Percentiles rank a stretch among this genome's conserved stretches.
Conservation (phyloP, 345 rosid genomes). For the Cardamine resedifolia region DNA sequence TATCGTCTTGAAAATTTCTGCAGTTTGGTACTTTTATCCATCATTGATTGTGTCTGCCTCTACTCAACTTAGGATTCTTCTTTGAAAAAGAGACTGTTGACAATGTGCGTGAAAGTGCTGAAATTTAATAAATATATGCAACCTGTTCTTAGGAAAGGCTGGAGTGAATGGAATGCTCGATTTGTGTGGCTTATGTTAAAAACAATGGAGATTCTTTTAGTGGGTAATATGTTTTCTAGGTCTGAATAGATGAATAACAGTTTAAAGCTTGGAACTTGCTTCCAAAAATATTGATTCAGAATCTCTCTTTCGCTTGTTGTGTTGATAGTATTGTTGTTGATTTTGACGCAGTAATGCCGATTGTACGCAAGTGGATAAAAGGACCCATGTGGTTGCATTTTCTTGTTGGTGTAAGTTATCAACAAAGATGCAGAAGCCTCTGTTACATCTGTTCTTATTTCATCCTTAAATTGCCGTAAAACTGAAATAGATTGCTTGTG, state of each 20-base stretch:
- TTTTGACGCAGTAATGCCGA: slow-evolving; percentile 65
- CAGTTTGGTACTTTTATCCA: neutral
- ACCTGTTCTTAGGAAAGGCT: neutral
- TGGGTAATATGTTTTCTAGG: neutral
- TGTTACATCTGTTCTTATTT: neutral
- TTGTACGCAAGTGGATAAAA: slow-evolving; percentile 58
- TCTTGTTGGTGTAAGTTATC: slow-evolving; percentile 70
- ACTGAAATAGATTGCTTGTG: neutral
- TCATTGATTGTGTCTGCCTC: neutral
- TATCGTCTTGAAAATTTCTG: neutral
- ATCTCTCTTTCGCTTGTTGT: neutral
- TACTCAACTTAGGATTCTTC: neutral
- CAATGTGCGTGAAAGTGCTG: neutral
- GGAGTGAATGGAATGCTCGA: neutral
- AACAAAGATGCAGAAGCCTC: neutral
- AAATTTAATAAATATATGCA: neutral
- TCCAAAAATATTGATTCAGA: slow-evolving; percentile 2
- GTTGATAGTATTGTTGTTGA: neutral
- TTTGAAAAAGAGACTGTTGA: neutral
- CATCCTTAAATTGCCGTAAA: neutral
- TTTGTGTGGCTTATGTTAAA: slow-evolving; percentile 4
- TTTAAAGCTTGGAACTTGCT: neutral
- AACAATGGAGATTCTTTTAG: neutral
- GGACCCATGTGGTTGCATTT: slow-evolving; percentile 87
- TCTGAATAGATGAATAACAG: neutral